A percentile compares a stretch with the other conserved stretches of the same genome.
Conservation (phyloP, 2,329 filamentous ascomycete species). For the Cercospora sp. region DNA sequence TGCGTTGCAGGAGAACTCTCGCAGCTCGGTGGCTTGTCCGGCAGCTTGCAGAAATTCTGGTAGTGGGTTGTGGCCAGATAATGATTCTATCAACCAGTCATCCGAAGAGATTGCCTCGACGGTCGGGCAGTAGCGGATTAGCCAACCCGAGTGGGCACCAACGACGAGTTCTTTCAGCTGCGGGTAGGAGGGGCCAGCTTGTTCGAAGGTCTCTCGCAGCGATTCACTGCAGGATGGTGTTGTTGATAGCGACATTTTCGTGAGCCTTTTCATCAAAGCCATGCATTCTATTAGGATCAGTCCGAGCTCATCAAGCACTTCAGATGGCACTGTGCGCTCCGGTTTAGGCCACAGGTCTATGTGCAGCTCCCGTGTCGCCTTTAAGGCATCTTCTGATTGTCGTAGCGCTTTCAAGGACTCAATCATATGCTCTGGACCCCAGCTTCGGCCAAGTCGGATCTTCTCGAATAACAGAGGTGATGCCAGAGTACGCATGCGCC, state of each 20-base stretch:
- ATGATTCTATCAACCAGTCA: neutral
- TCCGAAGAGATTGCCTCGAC: slow-evolving; percentile 1
- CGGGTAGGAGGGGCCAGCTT: neutral
- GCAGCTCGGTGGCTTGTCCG: neutral
- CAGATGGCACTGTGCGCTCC: neutral
- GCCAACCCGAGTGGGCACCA: neutral
- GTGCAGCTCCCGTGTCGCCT: neutral
- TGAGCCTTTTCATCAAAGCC: neutral
- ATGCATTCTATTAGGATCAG: neutral
- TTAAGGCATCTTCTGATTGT: neutral
- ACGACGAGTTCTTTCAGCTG: neutral
- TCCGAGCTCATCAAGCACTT: neutral
- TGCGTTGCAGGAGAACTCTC: slow-evolving; percentile 2
- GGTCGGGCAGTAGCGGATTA: neutral
- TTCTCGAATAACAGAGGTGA: neutral
- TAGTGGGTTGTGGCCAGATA: neutral
- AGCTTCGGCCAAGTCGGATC: neutral
- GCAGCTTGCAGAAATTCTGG: slow-evolving; percentile 1
- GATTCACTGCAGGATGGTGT: neutral
- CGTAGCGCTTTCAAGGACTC: neutral
- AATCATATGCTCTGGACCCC: slow-evolving; percentile 8
- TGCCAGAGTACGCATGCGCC: slow-evolving; percentile 4
- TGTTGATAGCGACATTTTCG: neutral
- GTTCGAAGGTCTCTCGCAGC: neutral
- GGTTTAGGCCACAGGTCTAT: slow-evolving; percentile 1